phyloP scores from a whole-genome alignment of 2,329 filamentous ascomycete species.

The Fusarium dlaminii region DNA sequence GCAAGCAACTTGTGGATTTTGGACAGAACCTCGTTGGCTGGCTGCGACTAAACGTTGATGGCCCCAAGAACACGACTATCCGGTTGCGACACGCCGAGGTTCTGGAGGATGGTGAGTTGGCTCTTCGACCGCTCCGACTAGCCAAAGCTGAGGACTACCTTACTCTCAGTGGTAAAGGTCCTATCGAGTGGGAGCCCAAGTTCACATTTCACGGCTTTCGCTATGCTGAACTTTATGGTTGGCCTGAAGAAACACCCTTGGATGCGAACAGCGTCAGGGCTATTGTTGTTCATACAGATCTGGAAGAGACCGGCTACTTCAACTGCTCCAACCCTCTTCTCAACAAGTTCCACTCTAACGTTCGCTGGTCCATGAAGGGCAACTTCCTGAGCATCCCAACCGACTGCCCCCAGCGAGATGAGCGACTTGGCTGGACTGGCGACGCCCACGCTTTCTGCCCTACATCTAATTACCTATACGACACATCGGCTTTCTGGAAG shows the following conservation, averaged over 20 bases:
- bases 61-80: conserved; percentile 52
- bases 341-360: conserved; percentile 65
- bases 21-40: conserved; percentile 67
- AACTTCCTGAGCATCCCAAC: conserved; percentile 68
- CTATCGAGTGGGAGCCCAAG: conserved; percentile 42
- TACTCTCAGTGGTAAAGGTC: not conserved
- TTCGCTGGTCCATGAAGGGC: conserved; percentile 63
- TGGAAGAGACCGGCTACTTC: conserved; percentile 61
- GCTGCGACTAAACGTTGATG: conserved; percentile 52
- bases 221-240: conserved; percentile 59
- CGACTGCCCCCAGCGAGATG: conserved; percentile 66
- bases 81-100: conserved; percentile 63
- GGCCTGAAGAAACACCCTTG: conserved; percentile 47
- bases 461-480: conserved; percentile 63
- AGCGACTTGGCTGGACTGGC: conserved; percentile 64
- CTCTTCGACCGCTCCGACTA: conserved; percentile 50
- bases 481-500: conserved; percentile 57
- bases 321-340: conserved; percentile 60
- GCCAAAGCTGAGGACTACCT: conserved; percentile 54
- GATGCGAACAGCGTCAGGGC: conserved; percentile 27
- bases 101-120: conserved; percentile 59
- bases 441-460: conserved; percentile 59
- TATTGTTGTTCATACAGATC: conserved; percentile 60
- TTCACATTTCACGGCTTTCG: conserved; percentile 67
- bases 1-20: conserved; percentile 62